A percentile compares a stretch with the other conserved stretches of the same genome.
These are phyloP conservation scores for Saturnispora besseyi DNA, from an alignment of 805 yeast species.

Conservation along the genomic window DNA sequence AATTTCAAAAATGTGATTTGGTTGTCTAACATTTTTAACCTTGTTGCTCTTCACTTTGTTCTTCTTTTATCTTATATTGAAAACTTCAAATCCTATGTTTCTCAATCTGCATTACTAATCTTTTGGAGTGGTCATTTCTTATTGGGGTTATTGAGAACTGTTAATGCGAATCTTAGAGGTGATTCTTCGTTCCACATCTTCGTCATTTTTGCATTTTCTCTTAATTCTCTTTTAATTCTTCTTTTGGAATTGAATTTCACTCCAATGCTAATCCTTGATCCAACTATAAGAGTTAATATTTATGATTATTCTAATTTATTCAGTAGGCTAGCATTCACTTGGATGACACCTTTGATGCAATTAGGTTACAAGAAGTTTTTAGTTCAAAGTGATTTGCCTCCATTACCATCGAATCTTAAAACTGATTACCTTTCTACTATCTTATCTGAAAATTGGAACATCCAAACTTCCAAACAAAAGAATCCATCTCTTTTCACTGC, in stretches of 20 bases:
- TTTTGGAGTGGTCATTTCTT: conserved; percentile 62
- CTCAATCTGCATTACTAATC: conserved; percentile 59
- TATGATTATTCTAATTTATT: conserved; percentile 41
- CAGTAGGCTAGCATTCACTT: conserved; percentile 43
- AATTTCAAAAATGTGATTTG: conserved; percentile 14
- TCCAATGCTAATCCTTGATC: conserved; percentile 25
- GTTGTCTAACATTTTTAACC: conserved; percentile 26
- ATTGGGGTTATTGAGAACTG: conserved; percentile 37
- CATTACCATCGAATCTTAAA: conserved; percentile 58
- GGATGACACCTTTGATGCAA: conserved; percentile 54
- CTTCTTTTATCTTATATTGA: conserved; percentile 60
- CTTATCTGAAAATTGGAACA: conserved; percentile 54
- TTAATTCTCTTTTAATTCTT: conserved; percentile 35
- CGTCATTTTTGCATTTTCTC: conserved; percentile 18
- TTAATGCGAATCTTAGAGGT: conserved; percentile 33
- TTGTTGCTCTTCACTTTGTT: conserved; percentile 42
- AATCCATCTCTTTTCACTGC: conserved; percentile 35
- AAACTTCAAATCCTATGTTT: conserved; percentile 52
- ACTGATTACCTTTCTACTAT: conserved; percentile 41
- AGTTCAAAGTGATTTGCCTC: conserved; percentile 58
- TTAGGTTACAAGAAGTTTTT: conserved; percentile 41
- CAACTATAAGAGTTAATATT: conserved; percentile 34
- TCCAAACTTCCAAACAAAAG: conserved; percentile 32
- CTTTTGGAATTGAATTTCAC: conserved; percentile 36
- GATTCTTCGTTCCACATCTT: conserved; percentile 26